Base-by-base conservation (phyloP, 768 basidiomycete genomes). In the Termitomyces sp. region DNA sequence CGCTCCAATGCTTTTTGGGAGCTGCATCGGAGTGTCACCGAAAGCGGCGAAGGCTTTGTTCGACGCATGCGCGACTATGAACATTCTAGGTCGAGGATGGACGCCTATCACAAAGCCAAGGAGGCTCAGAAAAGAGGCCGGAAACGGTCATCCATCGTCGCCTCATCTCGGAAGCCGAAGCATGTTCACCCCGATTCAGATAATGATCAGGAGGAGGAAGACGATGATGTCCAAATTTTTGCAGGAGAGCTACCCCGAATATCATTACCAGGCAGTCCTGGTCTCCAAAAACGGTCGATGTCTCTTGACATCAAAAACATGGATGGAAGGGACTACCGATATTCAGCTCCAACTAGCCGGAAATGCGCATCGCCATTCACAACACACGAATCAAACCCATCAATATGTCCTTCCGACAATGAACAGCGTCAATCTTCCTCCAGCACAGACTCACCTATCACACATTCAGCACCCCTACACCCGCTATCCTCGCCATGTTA, bases 41-140 rank as follows among this genome's bases (percentile, higher is more conserved):
- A 89, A 65, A 84, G 77, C 63, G 88, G 86, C 20, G 88, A 91
- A 65, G 84, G 85, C 7, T 79, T 91, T 52, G 80, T 91, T 13
- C 81, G 78, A 59, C 85, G 86, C 55, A 91, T 91, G 89, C 86
- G 86, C 58, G 85, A 89, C 64, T 88, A 85, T 68, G 89, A 91
- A 70, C 73, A 78, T 53, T 77, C 78, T 28, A 77, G 84, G 58
- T 81, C 81, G 40, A 74, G 74, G 60, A 74, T 75, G 38, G 74
- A 70, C 55, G 69, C 73, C 15, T 72, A 75, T 59, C 71, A 71
- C 39, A 78, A 76, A 46, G 71, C 75, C 57, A 78, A 77, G 55
- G 76, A 76, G 22, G 61, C 73, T 28, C 76, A 78, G 59, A 76
- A 73, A 67, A 76, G 79, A 62, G 78, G 78, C 18, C 78, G 74